A percentile compares a stretch with the other conserved stretches of the same genome.
Conservation (phyloP, 148 eudicot species). For the Vaccinium darrowii region DNA sequence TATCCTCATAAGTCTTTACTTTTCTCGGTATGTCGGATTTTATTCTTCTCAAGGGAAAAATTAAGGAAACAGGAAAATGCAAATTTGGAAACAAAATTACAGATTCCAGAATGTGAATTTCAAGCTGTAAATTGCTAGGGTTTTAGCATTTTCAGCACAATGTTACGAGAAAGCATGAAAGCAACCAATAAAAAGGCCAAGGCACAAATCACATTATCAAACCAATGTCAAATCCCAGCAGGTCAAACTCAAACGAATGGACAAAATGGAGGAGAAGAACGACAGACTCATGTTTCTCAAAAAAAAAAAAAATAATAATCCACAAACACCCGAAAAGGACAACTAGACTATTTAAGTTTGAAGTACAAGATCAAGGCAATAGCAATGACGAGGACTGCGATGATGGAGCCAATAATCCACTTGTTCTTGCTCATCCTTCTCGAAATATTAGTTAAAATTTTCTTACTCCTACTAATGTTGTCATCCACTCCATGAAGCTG, state of each 20-base stretch:
- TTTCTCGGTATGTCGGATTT: too few relatives aligned
- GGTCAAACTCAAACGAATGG: not conserved
- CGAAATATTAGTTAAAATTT: conserved; percentile 45
- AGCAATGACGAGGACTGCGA: conserved; percentile 38
- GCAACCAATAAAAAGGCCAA: not conserved
- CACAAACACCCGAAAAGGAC: conserved; percentile 9
- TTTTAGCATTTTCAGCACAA: not conserved
- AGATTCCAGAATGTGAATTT: not conserved
- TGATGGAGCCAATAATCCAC: conserved; percentile 42
- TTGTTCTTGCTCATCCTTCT: conserved; percentile 59
- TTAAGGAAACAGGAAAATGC: not conserved
- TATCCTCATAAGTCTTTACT: too few relatives aligned
- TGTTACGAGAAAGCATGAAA: not conserved
- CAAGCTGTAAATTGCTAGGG: not conserved
- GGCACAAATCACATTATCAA: conserved; percentile 9
- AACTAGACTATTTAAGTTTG: conserved; percentile 32
- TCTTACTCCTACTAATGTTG: conserved; percentile 43
- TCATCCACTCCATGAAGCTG: conserved; percentile 59
- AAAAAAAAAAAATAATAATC: not conserved
- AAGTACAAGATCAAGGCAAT: conserved; percentile 44
- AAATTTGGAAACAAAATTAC: not conserved
- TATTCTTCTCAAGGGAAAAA: too few relatives aligned
- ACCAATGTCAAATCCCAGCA: conserved; percentile 6
- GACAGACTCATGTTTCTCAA: not conserved
- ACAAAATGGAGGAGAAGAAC: not conserved